These are phyloP conservation scores for Clonostachys byssicola DNA, from an alignment of 2,329 filamentous ascomycete genomes.

Conservation along the genomic window DNA sequence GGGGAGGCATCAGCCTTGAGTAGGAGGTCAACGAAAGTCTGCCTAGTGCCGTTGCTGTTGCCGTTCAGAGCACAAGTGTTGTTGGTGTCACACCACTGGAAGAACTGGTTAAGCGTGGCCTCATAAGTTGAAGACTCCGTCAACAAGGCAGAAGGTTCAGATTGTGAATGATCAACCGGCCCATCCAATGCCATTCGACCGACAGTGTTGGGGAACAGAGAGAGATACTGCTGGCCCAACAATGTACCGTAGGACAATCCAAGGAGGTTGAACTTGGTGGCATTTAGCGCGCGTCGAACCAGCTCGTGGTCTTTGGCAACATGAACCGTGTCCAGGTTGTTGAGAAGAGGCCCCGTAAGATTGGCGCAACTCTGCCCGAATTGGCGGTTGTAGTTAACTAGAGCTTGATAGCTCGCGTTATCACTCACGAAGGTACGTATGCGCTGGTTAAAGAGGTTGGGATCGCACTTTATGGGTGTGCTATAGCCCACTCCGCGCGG, in stretches of 20 bases:
- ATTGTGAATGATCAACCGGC: constrained; percentile 14
- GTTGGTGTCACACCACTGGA: constrained; percentile 12
- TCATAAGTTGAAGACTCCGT: constrained; percentile 9
- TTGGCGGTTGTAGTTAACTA: constrained; percentile 6
- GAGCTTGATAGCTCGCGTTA: constrained; percentile 2
- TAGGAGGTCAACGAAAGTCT: constrained; percentile 8
- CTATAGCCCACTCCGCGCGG: constrained; percentile 35
- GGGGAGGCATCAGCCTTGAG: constrained; percentile 6
- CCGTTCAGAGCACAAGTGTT: constrained; percentile 9
- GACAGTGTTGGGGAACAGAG: constrained; percentile 17
- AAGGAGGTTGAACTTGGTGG: constrained; percentile 19
- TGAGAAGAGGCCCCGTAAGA: constrained; percentile 12
- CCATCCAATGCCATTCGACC: constrained; percentile 18
- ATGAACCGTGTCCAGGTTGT: constrained; percentile 13
- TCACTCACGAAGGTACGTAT: constrained; percentile 4
- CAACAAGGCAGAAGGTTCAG: constrained; percentile 7
- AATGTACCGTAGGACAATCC: constrained; percentile 29
- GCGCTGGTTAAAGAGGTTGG: constrained; percentile 11
- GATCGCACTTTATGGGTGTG: constrained; percentile 31
- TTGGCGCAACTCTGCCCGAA: constrained; percentile 13
- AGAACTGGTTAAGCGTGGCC: constrained; percentile 9
- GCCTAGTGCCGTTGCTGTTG: constrained; percentile 5
- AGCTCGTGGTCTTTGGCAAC: constrained; percentile 14
- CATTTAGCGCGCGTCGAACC: constrained; percentile 11
- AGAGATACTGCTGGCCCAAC: constrained; percentile 23